These are phyloP conservation scores for Aspergillus nidulans DNA, from an alignment of 495 filamentous ascomycete species.

Conservation along the genomic window DNA sequence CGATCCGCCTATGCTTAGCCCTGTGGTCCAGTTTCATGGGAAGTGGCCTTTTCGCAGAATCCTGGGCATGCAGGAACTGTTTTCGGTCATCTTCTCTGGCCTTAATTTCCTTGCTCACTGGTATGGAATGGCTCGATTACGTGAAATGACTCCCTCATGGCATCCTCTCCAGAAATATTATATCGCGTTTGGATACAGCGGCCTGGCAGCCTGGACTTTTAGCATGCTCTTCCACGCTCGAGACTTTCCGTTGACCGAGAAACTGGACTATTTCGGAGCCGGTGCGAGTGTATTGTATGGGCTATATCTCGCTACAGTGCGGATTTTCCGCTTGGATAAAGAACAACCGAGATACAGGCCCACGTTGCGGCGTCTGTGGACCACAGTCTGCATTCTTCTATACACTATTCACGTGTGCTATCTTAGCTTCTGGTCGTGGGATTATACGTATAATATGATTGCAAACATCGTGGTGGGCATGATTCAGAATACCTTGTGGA, in stretches of 20 bases:
- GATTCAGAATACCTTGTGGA: constrained; percentile 82
- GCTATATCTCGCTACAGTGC: constrained; percentile 74
- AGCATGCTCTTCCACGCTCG: constrained; percentile 87
- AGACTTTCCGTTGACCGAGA: constrained; percentile 82
- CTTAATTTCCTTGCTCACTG: constrained; percentile 88
- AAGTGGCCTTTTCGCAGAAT: constrained; percentile 97
- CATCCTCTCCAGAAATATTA: constrained; percentile 83
- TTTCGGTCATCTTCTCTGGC: constrained; percentile 86
- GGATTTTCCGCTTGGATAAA: constrained; percentile 77
- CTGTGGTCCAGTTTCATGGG: constrained; percentile 92
- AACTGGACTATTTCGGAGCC: constrained; percentile 93
- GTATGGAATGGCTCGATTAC: constrained; percentile 66
- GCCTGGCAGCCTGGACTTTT: constrained; percentile 78
- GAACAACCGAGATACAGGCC: constrained; percentile 49
- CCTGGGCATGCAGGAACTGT: constrained; percentile 90
- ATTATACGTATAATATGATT: constrained; percentile 96
- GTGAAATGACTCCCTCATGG: constrained; percentile 59
- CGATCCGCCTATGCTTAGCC: constrained; percentile 56
- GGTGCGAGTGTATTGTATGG: constrained; percentile 90
- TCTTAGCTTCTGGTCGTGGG: constrained; percentile 79
- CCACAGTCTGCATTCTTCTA: constrained; percentile 59
- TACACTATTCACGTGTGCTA: constrained; percentile 80
- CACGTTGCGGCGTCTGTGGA: constrained; percentile 68
- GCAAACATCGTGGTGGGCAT: constrained; percentile 84
- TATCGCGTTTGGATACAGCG: constrained; percentile 71